Conservation (phyloP, 2,329 filamentous ascomycete species). For the Aspergillus sojae region DNA sequence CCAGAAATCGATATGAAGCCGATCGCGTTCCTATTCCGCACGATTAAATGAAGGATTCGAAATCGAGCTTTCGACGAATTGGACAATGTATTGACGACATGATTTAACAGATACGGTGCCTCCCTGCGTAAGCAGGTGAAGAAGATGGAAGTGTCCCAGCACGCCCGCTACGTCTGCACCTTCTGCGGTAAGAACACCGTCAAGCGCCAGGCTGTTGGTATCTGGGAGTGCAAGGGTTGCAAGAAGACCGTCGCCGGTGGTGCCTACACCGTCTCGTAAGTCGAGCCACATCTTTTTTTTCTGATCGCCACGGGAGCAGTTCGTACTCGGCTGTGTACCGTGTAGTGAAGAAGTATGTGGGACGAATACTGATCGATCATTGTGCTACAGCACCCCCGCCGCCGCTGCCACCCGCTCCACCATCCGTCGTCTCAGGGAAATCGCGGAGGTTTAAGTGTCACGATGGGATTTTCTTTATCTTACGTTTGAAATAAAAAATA, state of each 20-base stretch:
- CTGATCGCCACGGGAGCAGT: neutral
- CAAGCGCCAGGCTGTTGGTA: slow-evolving; percentile 86
- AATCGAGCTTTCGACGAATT: slow-evolving; percentile 18
- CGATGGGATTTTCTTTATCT: slow-evolving; percentile 39
- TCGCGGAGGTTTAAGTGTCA: slow-evolving; percentile 74
- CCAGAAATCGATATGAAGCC: slow-evolving; percentile 21
- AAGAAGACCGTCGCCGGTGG: slow-evolving; percentile 91
- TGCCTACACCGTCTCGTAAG: slow-evolving; percentile 96
- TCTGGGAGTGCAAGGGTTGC: slow-evolving; percentile 97
- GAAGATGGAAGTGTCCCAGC: slow-evolving; percentile 99
- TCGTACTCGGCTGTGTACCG: neutral
- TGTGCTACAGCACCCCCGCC: slow-evolving; percentile 72
- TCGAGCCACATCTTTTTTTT: slow-evolving; percentile 38
- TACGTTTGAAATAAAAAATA: slow-evolving; percentile 43
- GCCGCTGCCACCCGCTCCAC: slow-evolving; percentile 94
- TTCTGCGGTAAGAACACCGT: slow-evolving; percentile 98
- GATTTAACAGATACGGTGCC: slow-evolving; percentile 79
- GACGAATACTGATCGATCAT: slow-evolving; percentile 18
- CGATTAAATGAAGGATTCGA: slow-evolving; percentile 22
- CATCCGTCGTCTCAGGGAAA: slow-evolving; percentile 95
- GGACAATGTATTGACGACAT: slow-evolving; percentile 25
- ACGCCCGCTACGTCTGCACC: slow-evolving; percentile 95
- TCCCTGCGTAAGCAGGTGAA: slow-evolving; percentile 99
- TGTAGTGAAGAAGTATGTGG: slow-evolving; percentile 3
- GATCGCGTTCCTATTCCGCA: slow-evolving; percentile 13